Evolutionary conservation across 176 grass and related monocot genomes (phyloP).

Genomic region (Ananas comosus): DNA sequence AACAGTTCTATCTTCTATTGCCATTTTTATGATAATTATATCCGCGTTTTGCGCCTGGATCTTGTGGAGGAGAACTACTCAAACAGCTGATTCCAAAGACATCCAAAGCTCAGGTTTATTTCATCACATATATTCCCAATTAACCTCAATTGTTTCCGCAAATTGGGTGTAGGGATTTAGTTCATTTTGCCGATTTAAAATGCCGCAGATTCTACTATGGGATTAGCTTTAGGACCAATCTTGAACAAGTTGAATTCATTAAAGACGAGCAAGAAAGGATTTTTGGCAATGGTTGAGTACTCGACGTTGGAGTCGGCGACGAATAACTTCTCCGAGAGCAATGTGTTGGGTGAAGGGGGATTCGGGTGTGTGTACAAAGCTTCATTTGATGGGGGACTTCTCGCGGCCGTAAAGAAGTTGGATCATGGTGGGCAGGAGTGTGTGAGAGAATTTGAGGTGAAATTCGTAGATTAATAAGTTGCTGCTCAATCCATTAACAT

Average conservation of each 20-base stretch:
- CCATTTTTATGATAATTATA: slow-evolving; percentile 50
- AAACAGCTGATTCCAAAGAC: slow-evolving; percentile 30
- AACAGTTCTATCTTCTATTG: slow-evolving; percentile 44
- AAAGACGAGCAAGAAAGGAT: slow-evolving; percentile 54
- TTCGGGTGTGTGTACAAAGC: slow-evolving; percentile 79
- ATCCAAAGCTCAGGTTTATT: slow-evolving; percentile 47
- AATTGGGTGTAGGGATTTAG: slow-evolving; percentile 6
- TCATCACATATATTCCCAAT: background rate
- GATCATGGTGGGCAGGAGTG: slow-evolving; percentile 45
- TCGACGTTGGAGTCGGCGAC: slow-evolving; percentile 54
- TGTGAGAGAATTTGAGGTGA: slow-evolving; percentile 86
- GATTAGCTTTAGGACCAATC: slow-evolving; percentile 55
- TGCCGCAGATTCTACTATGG: slow-evolving; percentile 40
- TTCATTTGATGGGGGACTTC: slow-evolving; percentile 44
- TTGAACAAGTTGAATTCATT: slow-evolving; percentile 62
- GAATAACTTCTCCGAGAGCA: slow-evolving; percentile 57
- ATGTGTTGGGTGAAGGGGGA: slow-evolving; percentile 69
- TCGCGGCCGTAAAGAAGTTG: slow-evolving; percentile 68
- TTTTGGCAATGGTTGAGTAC: slow-evolving; percentile 70
- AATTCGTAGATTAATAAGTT: background rate
- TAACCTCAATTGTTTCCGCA: background rate
- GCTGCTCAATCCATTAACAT: background rate
- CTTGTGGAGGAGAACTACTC: slow-evolving; percentile 52
- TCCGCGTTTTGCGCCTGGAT: slow-evolving; percentile 57
- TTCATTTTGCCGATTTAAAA: background rate